Percentiles rank a stretch among this genome's conserved stretches.
Conservation (phyloP, 2,329 filamentous ascomycete species). For the Bipolaris gigantea region DNA sequence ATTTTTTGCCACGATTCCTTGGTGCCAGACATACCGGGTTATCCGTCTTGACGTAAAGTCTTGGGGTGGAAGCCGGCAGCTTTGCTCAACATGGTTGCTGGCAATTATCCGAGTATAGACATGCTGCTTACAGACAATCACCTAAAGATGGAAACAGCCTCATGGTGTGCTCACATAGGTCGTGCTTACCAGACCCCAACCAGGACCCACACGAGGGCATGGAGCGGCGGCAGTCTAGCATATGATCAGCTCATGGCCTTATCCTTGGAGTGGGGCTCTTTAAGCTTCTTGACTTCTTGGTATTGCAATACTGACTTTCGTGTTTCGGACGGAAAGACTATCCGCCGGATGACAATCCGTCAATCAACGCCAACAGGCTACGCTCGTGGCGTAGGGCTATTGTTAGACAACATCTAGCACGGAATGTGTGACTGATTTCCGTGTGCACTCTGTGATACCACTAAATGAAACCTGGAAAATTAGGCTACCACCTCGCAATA, state of each 20-base stretch:
- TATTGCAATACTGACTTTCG: not conserved
- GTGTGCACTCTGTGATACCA: no score
- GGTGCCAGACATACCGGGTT: no score
- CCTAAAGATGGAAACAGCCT: not conserved
- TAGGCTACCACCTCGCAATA: no score
- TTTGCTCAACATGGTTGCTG: not conserved
- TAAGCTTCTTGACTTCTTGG: conserved; percentile 1
- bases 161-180: not conserved
- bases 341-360: not conserved
- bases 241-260: not conserved
- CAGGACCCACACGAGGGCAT: not conserved
- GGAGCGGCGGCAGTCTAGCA: not conserved
- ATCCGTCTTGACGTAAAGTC: no score
- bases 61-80: no score
- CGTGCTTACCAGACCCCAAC: not conserved
- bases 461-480: no score
- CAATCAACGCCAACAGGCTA: not conserved
- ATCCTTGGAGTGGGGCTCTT: not conserved
- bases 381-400: not conserved
- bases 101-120: not conserved
- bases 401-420: not conserved
- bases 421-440: not conserved
- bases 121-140: not conserved
- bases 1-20: not conserved
- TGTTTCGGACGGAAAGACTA: not conserved